Conservation (phyloP, 257 asterid genomes). For the Petunia axillaris region DNA sequence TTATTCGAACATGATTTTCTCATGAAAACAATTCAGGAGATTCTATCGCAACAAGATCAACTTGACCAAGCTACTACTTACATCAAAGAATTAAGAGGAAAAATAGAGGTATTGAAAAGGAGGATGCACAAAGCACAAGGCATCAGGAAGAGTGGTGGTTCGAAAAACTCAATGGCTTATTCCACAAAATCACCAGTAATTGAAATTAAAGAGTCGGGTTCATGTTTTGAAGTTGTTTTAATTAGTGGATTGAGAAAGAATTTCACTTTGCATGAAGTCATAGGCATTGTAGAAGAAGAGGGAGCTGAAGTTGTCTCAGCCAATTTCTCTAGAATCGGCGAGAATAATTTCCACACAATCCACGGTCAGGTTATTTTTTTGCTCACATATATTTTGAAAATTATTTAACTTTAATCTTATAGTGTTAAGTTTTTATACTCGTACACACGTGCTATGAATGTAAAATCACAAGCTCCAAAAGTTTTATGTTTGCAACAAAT, state of each 20-base stretch:
- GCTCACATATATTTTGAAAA: neutral
- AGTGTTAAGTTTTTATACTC: too few species aligned
- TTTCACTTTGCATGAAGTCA: conserved; percentile 6
- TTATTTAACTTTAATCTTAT: too few species aligned
- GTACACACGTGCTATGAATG: too few species aligned
- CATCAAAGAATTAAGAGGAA: conserved; percentile 20
- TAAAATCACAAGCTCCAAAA: too few species aligned
- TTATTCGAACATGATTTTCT: too few species aligned
- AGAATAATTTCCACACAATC: conserved; percentile 14
- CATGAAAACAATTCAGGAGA: conserved; percentile 21
- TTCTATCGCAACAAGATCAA: neutral
- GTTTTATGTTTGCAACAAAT: too few species aligned
- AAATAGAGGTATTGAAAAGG: conserved; percentile 19
- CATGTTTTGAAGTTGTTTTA: conserved; percentile 26
- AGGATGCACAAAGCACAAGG: conserved; percentile 4
- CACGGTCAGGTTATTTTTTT: conserved; percentile 21
- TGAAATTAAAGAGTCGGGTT: conserved; percentile 18
- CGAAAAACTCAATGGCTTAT: too few species aligned
- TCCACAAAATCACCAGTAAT: neutral
- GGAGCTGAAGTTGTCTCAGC: conserved; percentile 26
- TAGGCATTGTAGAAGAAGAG: conserved; percentile 28
- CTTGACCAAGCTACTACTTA: conserved; percentile 17
- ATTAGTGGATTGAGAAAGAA: conserved; percentile 16
- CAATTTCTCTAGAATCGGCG: neutral
- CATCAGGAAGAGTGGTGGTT: neutral